These are phyloP conservation scores for Stagonosporopsis cucurbitacearum DNA, from an alignment of 2,329 filamentous ascomycete genomes.

Conservation along the genomic window DNA sequence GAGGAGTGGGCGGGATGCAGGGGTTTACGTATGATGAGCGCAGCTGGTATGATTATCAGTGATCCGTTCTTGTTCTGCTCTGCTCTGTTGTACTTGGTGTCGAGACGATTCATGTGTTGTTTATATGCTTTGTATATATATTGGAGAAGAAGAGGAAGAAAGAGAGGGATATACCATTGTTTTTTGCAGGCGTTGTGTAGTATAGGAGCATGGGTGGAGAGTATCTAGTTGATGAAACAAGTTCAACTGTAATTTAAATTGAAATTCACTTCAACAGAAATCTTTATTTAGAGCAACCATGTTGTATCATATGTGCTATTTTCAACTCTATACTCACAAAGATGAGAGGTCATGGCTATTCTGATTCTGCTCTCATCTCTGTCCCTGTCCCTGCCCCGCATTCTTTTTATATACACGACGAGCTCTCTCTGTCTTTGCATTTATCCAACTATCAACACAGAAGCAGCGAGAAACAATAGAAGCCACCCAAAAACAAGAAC, in stretches of 20 bases:
- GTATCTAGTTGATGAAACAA: too few species aligned
- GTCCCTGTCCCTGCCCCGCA: too few species aligned
- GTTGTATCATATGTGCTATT: too few species aligned
- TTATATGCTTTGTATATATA: not conserved
- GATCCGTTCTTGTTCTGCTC: not conserved
- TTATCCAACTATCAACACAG: too few species aligned
- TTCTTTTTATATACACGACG: too few species aligned
- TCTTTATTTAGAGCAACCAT: too few species aligned
- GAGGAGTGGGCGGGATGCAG: conserved; percentile 14
- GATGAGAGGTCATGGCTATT: too few species aligned
- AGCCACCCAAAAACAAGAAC: not conserved
- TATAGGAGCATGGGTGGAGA: not conserved
- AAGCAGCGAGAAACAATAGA: not conserved
- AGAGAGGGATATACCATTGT: not conserved
- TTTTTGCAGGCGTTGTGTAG: not conserved
- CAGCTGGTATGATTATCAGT: conserved; percentile 30
- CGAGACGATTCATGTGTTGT: not conserved
- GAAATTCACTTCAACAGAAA: too few species aligned
- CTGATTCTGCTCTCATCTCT: too few species aligned
- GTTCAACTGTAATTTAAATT: too few species aligned
- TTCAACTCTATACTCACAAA: too few species aligned
- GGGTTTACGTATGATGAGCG: conserved; percentile 36
- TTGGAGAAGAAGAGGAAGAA: not conserved
- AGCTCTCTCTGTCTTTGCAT: too few species aligned
- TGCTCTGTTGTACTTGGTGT: not conserved